A percentile compares a stretch with the other conserved stretches of the same genome.
Conservation (phyloP, 148 eudicot species). For the Rhododendron kiyosumense region DNA sequence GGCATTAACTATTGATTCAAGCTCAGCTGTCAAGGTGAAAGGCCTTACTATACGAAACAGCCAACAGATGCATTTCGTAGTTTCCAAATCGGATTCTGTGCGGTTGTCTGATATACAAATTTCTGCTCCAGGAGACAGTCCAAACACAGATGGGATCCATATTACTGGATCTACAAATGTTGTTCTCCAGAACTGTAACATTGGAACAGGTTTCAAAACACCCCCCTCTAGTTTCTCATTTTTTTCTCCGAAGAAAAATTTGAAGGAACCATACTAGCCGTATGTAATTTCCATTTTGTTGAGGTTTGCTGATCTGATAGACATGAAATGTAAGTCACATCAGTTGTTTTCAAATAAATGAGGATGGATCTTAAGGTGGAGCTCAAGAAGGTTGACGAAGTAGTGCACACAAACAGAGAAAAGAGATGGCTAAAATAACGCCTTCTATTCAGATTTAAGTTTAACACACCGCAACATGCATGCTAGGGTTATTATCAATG, state of each 20-base stretch:
- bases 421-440: background rate
- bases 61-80: conserved; percentile 92
- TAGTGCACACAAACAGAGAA: background rate
- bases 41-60: conserved; percentile 82
- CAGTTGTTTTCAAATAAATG: background rate
- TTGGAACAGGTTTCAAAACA: conserved; percentile 69
- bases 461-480: background rate
- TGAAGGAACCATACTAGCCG: background rate
- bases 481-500: background rate
- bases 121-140: conserved; percentile 94
- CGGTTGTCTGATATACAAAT: conserved; percentile 51
- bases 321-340: background rate
- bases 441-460: background rate
- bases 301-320: background rate
- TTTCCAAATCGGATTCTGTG: conserved; percentile 57
- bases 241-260: background rate
- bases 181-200: conserved; percentile 66
- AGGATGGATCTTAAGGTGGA: background rate
- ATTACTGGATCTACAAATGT: conserved; percentile 73
- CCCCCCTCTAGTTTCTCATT: conserved; percentile 7
- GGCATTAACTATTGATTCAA: conserved; percentile 80
- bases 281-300: background rate
- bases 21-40: conserved; percentile 65
- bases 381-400: background rate
- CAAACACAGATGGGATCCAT: conserved; percentile 98